These are phyloP conservation scores for Amauroascus verrucosus DNA, from an alignment of 2,329 filamentous ascomycete species.

Conservation along the genomic window DNA sequence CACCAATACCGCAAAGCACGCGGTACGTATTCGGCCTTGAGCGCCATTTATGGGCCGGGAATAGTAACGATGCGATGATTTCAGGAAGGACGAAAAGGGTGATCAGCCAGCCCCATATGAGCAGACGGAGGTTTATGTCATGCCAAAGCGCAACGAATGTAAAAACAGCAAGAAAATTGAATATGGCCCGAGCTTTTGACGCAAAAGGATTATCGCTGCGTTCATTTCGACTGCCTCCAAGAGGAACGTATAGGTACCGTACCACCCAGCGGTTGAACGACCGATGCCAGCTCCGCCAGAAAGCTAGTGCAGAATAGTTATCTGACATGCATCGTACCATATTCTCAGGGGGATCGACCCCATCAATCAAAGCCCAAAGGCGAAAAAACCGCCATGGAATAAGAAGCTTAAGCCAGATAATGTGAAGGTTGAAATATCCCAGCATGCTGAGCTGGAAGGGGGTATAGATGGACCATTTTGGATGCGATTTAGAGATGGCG, in stretches of 20 bases:
- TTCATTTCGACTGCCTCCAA: constrained; percentile 54
- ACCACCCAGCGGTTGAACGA: constrained; percentile 92
- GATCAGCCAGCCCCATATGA: constrained; percentile 96
- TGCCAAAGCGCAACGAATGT: constrained; percentile 98
- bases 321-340: constrained; percentile 95
- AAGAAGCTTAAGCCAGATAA: constrained; percentile 96
- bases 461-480: constrained; percentile 73
- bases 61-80: constrained; percentile 58
- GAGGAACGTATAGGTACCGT: constrained; percentile 84
- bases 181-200: constrained; percentile 48
- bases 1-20: constrained; percentile 68
- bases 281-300: constrained; percentile 95
- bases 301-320: constrained; percentile 81
- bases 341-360: constrained; percentile 91
- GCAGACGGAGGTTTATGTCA: constrained; percentile 78
- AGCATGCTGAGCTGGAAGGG: constrained; percentile 80
- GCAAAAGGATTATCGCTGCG: constrained; percentile 29
- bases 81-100: constrained; percentile 91
- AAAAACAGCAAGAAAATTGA: constrained; percentile 77
- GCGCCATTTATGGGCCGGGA: constrained; percentile 65
- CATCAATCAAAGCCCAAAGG: constrained; percentile 85
- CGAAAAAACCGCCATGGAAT: constrained; percentile 98
- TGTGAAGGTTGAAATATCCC: constrained; percentile 89
- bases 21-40: constrained; percentile 61
- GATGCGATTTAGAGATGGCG: constrained; percentile 73